Percentiles rank a stretch among this genome's conserved stretches.
Conservation (phyloP, 805 yeast genomes). For the Nakazawaea pomicola region DNA sequence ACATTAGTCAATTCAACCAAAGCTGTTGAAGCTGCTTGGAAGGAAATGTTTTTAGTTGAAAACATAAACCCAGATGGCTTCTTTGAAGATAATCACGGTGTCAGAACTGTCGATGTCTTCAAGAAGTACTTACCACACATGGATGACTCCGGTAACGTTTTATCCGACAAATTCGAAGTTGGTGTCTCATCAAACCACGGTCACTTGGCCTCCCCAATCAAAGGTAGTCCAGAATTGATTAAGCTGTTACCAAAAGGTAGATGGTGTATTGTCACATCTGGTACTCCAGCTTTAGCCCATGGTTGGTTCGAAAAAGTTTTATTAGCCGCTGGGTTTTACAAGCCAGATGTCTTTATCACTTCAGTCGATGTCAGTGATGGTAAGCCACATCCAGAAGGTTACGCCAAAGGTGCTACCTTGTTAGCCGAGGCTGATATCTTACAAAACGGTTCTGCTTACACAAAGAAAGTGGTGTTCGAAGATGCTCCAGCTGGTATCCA, state of each 20-base stretch:
- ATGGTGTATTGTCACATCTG: constrained; percentile 89
- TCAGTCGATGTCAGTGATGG: constrained; percentile 78
- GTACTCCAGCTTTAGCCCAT: constrained; percentile 70
- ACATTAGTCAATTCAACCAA: constrained; percentile 80
- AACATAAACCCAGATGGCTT: constrained; percentile 66
- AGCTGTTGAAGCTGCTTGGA: constrained; percentile 82
- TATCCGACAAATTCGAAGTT: constrained; percentile 48
- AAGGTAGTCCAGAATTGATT: constrained; percentile 68
- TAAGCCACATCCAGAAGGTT: constrained; percentile 86
- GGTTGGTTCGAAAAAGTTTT: constrained; percentile 70
- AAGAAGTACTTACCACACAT: constrained; percentile 70
- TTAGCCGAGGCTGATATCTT: constrained; percentile 28
- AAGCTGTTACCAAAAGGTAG: constrained; percentile 49
- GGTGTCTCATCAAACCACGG: constrained; percentile 70
- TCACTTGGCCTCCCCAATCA: constrained; percentile 66
- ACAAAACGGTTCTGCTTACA: constrained; percentile 20
- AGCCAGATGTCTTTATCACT: constrained; percentile 75
- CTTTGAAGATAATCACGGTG: constrained; percentile 74
- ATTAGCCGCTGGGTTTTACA: constrained; percentile 34
- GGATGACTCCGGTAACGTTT: constrained; percentile 60
- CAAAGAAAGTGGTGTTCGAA: constrained; percentile 64
- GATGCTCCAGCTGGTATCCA: constrained; percentile 87
- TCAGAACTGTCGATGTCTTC: constrained; percentile 76
- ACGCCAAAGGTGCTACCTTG: constrained; percentile 50
- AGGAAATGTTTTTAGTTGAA: constrained; percentile 60